These are phyloP conservation scores for Calonectria naviculata DNA, from an alignment of 2,329 filamentous ascomycete genomes.

Conservation along the genomic window DNA sequence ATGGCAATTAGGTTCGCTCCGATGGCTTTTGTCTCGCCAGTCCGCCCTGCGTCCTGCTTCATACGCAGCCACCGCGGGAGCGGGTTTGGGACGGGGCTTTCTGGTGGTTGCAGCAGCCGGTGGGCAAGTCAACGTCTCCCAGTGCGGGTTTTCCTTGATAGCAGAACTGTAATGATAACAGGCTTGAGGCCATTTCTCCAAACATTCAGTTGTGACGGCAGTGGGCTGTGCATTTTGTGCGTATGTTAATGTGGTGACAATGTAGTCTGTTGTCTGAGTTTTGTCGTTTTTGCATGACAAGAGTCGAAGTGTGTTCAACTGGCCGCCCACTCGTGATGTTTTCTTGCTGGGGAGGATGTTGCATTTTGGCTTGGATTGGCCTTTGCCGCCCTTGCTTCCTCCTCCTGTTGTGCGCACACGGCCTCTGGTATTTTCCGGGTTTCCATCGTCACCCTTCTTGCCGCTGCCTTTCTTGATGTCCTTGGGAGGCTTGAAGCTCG, in stretches of 20 bases:
- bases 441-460: background rate
- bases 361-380: background rate
- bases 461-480: background rate
- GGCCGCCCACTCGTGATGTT: background rate
- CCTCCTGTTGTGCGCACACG: background rate
- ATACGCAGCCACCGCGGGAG: background rate
- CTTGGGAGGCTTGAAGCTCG: background rate
- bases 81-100: background rate
- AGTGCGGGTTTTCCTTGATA: background rate
- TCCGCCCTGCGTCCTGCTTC: background rate
- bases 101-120: background rate
- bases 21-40: background rate
- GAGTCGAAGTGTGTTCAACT: background rate
- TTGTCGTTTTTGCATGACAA: background rate
- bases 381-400: background rate
- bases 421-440: background rate
- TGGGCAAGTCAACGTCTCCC: constrained; percentile 13
- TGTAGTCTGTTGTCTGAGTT: background rate
- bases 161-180: constrained; percentile 21
- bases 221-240: background rate
- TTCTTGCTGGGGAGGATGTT: background rate
- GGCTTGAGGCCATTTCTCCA: background rate
- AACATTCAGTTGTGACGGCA: background rate
- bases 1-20: background rate
- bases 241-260: background rate